Percentiles rank a stretch among this genome's conserved stretches.
Conservation (phyloP, 164 flowering plant species). For the Pachysandra terminalis region DNA sequence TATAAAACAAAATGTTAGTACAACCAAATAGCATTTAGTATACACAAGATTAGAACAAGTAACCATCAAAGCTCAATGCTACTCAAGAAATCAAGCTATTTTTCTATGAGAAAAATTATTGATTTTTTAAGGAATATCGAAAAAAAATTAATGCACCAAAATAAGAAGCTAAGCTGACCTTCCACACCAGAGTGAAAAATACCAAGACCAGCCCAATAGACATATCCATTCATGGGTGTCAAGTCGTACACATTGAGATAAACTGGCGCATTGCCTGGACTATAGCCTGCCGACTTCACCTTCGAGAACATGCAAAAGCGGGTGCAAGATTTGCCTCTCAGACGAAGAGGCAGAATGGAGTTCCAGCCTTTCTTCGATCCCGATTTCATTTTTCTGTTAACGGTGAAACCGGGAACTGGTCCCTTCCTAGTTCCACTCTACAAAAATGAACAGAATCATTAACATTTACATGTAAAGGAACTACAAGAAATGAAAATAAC, state of each 20-base stretch:
- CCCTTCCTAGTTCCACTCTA: constrained; percentile 30
- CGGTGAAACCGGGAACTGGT: constrained; percentile 14
- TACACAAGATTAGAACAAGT: too few species aligned
- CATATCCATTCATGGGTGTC: constrained; percentile 90
- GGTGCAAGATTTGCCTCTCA: constrained; percentile 58
- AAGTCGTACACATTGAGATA: constrained; percentile 95
- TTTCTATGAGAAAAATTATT: neutral
- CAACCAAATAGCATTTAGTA: too few species aligned
- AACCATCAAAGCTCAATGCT: neutral
- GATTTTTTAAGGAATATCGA: neutral
- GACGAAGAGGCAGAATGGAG: constrained; percentile 45
- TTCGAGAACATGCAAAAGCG: constrained; percentile 76
- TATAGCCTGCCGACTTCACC: constrained; percentile 49
- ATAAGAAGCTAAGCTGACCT: constrained; percentile 39
- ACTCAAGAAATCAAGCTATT: neutral
- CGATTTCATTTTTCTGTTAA: constrained; percentile 44
- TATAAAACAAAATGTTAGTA: too few species aligned
- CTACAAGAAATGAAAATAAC: neutral
- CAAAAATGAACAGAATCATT: constrained; percentile 3
- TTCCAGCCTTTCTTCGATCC: constrained; percentile 75
- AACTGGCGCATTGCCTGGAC: constrained; percentile 70
- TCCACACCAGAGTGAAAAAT: constrained; percentile 97
- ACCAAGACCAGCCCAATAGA: constrained; percentile 95
- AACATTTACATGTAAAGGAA: neutral
- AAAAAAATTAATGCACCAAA: neutral